phyloP scores from a whole-genome alignment of 2,329 filamentous ascomycete species.

The Parastagonospora avenae region DNA sequence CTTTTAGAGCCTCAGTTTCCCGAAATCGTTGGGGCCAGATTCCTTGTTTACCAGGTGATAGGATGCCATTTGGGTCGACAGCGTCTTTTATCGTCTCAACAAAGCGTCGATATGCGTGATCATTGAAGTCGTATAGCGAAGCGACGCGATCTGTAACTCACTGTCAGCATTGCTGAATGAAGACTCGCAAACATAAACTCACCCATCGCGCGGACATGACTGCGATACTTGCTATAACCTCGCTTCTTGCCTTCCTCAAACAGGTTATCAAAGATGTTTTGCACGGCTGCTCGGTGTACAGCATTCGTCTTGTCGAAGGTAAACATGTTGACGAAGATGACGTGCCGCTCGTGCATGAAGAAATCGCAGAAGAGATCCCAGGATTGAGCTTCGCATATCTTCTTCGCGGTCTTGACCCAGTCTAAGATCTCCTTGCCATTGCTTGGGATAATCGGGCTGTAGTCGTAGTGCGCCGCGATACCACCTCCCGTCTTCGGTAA shows the following conservation, averaged over 20 bases:
- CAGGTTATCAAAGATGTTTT: conserved; percentile 32
- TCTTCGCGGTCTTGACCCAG: conserved; percentile 51
- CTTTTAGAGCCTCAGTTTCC: conserved; percentile 25
- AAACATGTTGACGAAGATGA: conserved; percentile 57
- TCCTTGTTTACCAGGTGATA: conserved; percentile 38
- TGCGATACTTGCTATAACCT: conserved; percentile 39
- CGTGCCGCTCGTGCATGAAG: conserved; percentile 56
- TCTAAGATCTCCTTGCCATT: conserved; percentile 48
- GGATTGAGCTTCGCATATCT: conserved; percentile 49
- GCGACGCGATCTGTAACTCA: conserved; percentile 32
- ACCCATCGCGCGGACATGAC: conserved; percentile 41
- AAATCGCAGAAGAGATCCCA: conserved; percentile 56
- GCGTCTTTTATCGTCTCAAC: conserved; percentile 42
- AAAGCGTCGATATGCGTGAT: conserved; percentile 37
- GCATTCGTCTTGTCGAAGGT: conserved; percentile 53
- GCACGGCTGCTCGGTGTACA: conserved; percentile 45
- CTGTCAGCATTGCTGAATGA: neutral
- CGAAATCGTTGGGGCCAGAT: conserved; percentile 39
- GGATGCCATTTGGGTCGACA: conserved; percentile 38
- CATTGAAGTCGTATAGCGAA: conserved; percentile 39
- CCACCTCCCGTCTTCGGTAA: conserved; percentile 33
- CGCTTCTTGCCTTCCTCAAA: conserved; percentile 36
- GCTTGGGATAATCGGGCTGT: conserved; percentile 38
- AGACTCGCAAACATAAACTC: neutral
- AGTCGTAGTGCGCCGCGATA: conserved; percentile 41